Evolutionary conservation across 2,329 filamentous ascomycete species (phyloP).

Genomic region (Cladorrhinum sp.): DNA sequence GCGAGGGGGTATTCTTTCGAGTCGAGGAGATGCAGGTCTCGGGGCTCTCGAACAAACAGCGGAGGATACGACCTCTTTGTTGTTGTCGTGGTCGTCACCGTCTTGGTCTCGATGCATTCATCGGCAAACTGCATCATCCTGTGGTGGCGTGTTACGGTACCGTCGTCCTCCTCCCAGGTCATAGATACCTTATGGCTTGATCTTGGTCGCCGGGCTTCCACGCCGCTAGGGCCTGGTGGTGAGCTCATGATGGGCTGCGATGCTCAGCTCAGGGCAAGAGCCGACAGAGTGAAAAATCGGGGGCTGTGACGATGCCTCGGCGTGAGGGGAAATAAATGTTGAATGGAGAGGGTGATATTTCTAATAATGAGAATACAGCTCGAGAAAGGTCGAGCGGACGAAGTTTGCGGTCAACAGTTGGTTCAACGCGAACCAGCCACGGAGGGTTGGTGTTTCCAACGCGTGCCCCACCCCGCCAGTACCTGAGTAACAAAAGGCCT

Average conservation of each 20-base stretch:
- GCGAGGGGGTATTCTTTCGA: constrained; percentile 89
- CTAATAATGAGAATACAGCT: background rate
- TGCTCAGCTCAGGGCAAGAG: background rate
- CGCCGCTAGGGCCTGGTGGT: constrained; percentile 25
- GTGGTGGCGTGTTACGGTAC: constrained; percentile 22
- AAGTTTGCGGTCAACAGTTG: constrained; percentile 4
- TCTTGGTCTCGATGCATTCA: constrained; percentile 66
- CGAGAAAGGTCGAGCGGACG: background rate
- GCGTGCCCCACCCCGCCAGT: constrained; percentile 18
- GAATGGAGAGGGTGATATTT: background rate
- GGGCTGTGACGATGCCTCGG: background rate
- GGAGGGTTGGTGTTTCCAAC: constrained; percentile 14
- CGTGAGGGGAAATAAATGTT: background rate
- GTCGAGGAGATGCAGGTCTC: constrained; percentile 69
- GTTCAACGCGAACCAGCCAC: constrained; percentile 20
- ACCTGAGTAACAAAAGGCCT: constrained; percentile 8
- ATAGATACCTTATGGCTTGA: constrained; percentile 36
- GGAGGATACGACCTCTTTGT: constrained; percentile 82
- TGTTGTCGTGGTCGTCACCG: constrained; percentile 86
- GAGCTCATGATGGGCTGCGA: background rate
- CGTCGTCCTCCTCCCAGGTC: constrained; percentile 34
- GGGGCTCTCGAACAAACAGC: constrained; percentile 72
- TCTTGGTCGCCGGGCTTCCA: constrained; percentile 33
- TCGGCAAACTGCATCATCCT: constrained; percentile 51
- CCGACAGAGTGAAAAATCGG: background rate